Base-by-base conservation (phyloP, 306 rosid genomes). In the Arachis hypogaea region DNA sequence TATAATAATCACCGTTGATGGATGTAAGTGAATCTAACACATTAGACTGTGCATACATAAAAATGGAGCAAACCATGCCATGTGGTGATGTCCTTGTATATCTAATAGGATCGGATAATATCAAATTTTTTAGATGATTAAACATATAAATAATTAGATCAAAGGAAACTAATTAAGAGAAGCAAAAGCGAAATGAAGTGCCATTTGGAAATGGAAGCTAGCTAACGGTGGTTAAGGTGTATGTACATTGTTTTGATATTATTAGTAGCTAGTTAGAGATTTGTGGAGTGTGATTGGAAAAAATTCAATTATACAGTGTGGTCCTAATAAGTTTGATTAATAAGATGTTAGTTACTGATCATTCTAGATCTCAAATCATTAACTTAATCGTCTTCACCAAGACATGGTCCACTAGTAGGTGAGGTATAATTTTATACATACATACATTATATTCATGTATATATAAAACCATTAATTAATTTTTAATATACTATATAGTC, bases 371-470 rank as follows among this genome's bases (percentile, higher is more conserved):
- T 74, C 50, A 80, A 58, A 75, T 75, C 69, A 69, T 64, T 75
- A 77, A 63, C 84, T 63, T 69, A 63, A 75, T 65, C 63, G 45
- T 69, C 77, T 63, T 52, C 72, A 63, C 28, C 30, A 71, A 54
- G 52, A 4, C 72, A 63, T 70, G 81, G 77, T 63, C 64, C 77
- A 57, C 77, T 3, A 63, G 80, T 63, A 57, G 69, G 73, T 74
- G 54, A 80, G 66, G 29, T 61, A 61, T 12, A 29, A 22, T 56
- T 68, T 50, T 66, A 22, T 33, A 33, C 4, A 33, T 33, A 33
- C 38, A 33, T 33, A 22, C 28, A 22, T 22, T 22, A 22, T 33
- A 33, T 33, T 33, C 38, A 33, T 33, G 38, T 1, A 33, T 33
- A 33, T 33, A 33, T 4, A 33, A 33, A 33, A 2, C 38, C 38